phyloP scores from a whole-genome alignment of 805 yeast genomes.

The Ogataea chonburiensis region DNA sequence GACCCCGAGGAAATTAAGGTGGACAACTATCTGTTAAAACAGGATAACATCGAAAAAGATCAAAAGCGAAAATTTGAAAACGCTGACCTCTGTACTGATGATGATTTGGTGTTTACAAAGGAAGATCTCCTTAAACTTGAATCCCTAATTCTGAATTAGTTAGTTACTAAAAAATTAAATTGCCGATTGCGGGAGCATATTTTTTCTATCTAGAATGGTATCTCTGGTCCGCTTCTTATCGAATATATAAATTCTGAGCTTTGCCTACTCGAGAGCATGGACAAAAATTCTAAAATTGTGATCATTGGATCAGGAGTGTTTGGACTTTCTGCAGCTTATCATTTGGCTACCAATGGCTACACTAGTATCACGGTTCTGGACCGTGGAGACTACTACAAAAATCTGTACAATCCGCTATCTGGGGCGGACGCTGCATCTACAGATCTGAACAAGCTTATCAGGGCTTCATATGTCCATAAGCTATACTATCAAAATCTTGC shows the following conservation, averaged over 20 bases:
- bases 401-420: constrained; percentile 27
- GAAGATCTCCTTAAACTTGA: constrained; percentile 6
- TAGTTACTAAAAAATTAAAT: neutral
- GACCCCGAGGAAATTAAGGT: constrained; percentile 13
- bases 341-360: constrained; percentile 36
- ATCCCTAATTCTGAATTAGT: neutral
- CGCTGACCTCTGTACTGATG: constrained; percentile 3
- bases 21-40: constrained; percentile 18
- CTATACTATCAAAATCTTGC: constrained; percentile 29
- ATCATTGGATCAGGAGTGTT: constrained; percentile 53
- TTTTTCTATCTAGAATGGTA: no score
- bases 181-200: no score
- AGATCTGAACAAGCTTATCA: constrained; percentile 36
- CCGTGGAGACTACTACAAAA: constrained; percentile 27
- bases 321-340: constrained; percentile 47
- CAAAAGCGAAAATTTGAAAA: constrained; percentile 11
- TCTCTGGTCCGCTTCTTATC: no score
- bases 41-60: constrained; percentile 9
- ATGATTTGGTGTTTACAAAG: constrained; percentile 6
- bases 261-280: constrained; percentile 2
- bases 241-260: no score
- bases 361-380: constrained; percentile 36
- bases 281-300: constrained; percentile 24
- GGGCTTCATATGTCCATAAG: constrained; percentile 35
- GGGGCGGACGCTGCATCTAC: constrained; percentile 38